phyloP scores from a whole-genome alignment of 352 stramenopile species.

The Hyphochytrium catenoides region DNA sequence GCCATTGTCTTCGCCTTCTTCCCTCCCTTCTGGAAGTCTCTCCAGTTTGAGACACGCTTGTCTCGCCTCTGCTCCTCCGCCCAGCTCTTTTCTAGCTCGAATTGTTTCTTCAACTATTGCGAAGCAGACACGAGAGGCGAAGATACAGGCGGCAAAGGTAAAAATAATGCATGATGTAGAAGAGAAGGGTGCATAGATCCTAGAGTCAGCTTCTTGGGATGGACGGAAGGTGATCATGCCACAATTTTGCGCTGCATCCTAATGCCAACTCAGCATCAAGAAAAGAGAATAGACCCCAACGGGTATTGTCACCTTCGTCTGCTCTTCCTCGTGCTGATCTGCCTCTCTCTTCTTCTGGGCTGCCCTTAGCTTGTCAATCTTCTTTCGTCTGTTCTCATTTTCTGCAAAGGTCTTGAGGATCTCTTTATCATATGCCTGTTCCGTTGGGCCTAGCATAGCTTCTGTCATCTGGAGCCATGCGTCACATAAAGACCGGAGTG shows the following conservation, averaged over 20 bases:
- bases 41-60: constrained; percentile 46
- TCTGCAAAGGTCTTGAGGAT: constrained; percentile 54
- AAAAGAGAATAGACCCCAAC: no score
- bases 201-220: no score
- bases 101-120: constrained; percentile 16
- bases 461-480: no score
- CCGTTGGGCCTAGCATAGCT: no score
- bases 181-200: no score
- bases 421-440: constrained; percentile 35
- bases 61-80: constrained; percentile 42
- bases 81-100: constrained; percentile 46
- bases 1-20: constrained; percentile 7
- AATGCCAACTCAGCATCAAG: no score
- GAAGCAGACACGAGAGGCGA: neutral
- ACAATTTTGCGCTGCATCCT: no score
- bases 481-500: no score
- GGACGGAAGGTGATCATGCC: no score
- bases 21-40: constrained; percentile 33
- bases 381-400: constrained; percentile 41
- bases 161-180: no score
- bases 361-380: constrained; percentile 40
- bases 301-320: constrained; percentile 32
- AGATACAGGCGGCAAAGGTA: no score
- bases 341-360: constrained; percentile 33
- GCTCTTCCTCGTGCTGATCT: constrained; percentile 39